These are phyloP conservation scores for Deuterostichococcus epilithicus DNA, from an alignment of 139 green algal species.

Conservation along the genomic window DNA sequence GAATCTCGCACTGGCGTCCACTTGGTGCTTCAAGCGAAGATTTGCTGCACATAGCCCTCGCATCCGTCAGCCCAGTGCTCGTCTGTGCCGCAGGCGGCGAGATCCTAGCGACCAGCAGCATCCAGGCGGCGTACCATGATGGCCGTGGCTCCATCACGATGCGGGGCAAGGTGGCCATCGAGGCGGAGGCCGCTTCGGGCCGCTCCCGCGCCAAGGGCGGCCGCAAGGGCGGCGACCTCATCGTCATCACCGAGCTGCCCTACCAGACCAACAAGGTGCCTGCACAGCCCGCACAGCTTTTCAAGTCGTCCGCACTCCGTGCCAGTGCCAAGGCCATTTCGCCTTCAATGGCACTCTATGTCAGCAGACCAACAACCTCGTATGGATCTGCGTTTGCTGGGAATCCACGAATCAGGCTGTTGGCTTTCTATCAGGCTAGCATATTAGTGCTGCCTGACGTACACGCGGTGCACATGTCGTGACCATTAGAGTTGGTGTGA, in stretches of 20 bases:
- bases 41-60: too few relatives aligned
- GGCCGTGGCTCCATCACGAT: conserved; percentile 70
- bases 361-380: not conserved
- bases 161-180: conserved; percentile 62
- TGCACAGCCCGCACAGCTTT: not conserved
- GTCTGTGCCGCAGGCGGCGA: conserved; percentile 47
- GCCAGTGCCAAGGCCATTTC: not conserved
- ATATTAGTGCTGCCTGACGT: too few relatives aligned
- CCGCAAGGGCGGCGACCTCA: conserved; percentile 7
- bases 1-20: too few relatives aligned
- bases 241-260: conserved; percentile 89
- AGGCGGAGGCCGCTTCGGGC: conserved; percentile 34
- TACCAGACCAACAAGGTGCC: conserved; percentile 90
- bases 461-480: too few relatives aligned
- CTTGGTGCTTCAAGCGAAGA: too few relatives aligned
- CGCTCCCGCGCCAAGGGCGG: not conserved
- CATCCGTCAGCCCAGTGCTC: not conserved
- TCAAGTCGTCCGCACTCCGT: not conserved
- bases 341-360: not conserved
- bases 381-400: not conserved
- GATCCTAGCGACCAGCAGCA: conserved; percentile 43
- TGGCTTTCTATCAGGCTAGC: not conserved
- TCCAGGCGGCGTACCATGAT: conserved; percentile 63
- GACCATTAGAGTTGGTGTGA: not conserved
- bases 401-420: not conserved